Evolutionary conservation across 2,329 filamentous ascomycete species (phyloP).

Genomic region (Sphaerulina musiva): DNA sequence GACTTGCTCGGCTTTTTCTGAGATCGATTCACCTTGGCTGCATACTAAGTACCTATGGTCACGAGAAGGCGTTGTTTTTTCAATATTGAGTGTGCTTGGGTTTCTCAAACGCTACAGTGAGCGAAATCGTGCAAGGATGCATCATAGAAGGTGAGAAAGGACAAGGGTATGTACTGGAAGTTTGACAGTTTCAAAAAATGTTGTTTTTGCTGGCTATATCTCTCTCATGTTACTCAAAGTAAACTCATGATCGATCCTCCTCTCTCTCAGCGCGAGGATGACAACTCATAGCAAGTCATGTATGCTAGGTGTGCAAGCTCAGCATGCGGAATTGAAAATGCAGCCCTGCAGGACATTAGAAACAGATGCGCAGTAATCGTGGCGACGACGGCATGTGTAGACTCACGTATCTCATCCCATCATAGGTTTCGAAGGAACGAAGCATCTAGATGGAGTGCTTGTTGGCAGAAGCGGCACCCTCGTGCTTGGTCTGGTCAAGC

Average conservation of each 20-base stretch:
- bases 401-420: conserved; percentile 5
- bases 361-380: too few relatives aligned
- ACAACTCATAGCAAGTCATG: neutral
- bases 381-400: neutral
- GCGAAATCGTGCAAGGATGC: neutral
- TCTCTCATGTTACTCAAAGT: neutral
- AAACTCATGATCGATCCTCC: neutral
- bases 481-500: conserved; percentile 48
- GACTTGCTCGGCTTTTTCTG: too few relatives aligned
- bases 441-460: conserved; percentile 36
- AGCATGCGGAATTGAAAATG: neutral
- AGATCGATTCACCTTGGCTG: too few relatives aligned
- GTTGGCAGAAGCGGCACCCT: conserved; percentile 45
- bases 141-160: neutral
- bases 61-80: too few relatives aligned
- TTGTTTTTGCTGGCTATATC: neutral
- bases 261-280: neutral
- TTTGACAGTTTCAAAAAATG: neutral
- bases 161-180: neutral
- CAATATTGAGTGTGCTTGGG: too few relatives aligned
- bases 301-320: neutral
- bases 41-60: too few relatives aligned
- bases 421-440: neutral
- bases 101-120: too few relatives aligned
- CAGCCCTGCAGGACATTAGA: too few relatives aligned